These are phyloP conservation scores for Ligustrum vulgare DNA, from an alignment of 257 asterid species.

Conservation along the genomic window DNA sequence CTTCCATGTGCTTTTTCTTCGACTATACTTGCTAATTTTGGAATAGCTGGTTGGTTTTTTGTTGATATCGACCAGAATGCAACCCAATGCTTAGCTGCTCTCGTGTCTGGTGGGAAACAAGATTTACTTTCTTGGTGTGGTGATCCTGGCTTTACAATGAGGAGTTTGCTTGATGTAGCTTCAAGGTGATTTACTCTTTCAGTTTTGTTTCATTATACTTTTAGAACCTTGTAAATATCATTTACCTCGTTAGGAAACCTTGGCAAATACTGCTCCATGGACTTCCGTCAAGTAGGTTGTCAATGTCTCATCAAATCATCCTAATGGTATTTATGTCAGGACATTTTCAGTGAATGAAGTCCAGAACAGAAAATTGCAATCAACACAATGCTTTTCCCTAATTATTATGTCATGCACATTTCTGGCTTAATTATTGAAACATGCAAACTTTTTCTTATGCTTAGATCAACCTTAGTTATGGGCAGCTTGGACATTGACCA, in stretches of 20 bases:
- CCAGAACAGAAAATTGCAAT: background rate
- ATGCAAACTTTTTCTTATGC: background rate
- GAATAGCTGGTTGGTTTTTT: slow-evolving; percentile 21
- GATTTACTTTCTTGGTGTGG: slow-evolving; percentile 83
- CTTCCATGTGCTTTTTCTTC: slow-evolving; percentile 16
- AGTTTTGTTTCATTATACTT: background rate
- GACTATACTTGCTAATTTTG: slow-evolving; percentile 10
- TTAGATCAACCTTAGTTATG: background rate
- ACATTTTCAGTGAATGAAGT: background rate
- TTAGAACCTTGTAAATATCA: background rate
- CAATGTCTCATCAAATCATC: background rate
- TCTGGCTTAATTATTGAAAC: background rate
- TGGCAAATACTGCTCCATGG: background rate
- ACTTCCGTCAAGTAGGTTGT: background rate
- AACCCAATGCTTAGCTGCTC: slow-evolving; percentile 86
- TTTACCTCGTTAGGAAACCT: background rate
- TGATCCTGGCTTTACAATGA: slow-evolving; percentile 86
- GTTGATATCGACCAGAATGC: slow-evolving; percentile 63
- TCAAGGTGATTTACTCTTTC: slow-evolving; percentile 64
- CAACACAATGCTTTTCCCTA: slow-evolving; percentile 5
- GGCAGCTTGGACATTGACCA: background rate
- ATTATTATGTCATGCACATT: slow-evolving; percentile 5
- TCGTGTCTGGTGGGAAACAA: slow-evolving; percentile 84
- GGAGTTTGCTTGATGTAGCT: slow-evolving; percentile 90
- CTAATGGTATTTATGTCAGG: background rate